Conservation (phyloP, 2,329 filamentous ascomycete genomes). For the Fusarium algeriense region DNA sequence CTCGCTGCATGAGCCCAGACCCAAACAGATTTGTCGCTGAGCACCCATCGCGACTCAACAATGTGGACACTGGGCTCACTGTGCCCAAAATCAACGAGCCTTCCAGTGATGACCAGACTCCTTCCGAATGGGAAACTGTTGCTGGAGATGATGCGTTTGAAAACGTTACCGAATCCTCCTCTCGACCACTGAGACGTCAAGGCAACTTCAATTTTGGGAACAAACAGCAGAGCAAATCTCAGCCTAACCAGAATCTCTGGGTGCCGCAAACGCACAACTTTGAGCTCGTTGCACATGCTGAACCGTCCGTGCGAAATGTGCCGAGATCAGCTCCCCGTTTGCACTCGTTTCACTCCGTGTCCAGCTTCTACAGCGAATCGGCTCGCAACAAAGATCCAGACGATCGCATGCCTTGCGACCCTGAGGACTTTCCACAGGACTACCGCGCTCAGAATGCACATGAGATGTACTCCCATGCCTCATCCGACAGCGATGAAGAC, state of each 20-base stretch:
- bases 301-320: slow-evolving; percentile 16
- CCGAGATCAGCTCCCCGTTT: slow-evolving; percentile 24
- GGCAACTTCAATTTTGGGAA: slow-evolving; percentile 34
- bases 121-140: slow-evolving; percentile 51
- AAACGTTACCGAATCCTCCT: slow-evolving; percentile 11
- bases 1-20: slow-evolving; percentile 13
- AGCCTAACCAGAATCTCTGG: slow-evolving; percentile 6
- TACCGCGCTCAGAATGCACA: slow-evolving; percentile 14
- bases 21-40: slow-evolving; percentile 34
- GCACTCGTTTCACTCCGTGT: slow-evolving; percentile 47
- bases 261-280: slow-evolving; percentile 20
- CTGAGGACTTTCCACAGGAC: background rate
- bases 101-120: slow-evolving; percentile 34
- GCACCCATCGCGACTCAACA: slow-evolving; percentile 19
- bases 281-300: slow-evolving; percentile 27
- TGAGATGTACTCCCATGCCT: slow-evolving; percentile 48
- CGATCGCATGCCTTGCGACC: background rate
- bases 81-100: slow-evolving; percentile 1
- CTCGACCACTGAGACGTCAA: slow-evolving; percentile 17
- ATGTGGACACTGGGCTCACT: background rate
- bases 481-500: slow-evolving; percentile 54
- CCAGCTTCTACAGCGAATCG: slow-evolving; percentile 45
- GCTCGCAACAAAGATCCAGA: slow-evolving; percentile 16
- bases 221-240: slow-evolving; percentile 16
- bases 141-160: slow-evolving; percentile 45